phyloP scores from a whole-genome alignment of 495 filamentous ascomycete species.

The Penicillium nucicola region DNA sequence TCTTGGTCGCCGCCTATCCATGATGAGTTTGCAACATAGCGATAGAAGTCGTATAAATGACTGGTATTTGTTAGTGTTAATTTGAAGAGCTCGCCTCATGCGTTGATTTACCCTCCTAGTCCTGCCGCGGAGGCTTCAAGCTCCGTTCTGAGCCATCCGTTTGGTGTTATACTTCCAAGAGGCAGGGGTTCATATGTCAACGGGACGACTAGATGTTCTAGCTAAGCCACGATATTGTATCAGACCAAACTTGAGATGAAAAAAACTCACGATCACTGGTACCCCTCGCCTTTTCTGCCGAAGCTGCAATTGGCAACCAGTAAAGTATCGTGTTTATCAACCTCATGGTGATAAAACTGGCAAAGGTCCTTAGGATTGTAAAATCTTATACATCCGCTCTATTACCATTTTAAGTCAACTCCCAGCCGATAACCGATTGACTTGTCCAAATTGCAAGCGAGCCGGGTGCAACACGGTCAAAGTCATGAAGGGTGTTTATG shows the following conservation, averaged over 20 bases:
- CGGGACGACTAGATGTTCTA: slow-evolving; percentile 25
- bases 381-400: too few species aligned
- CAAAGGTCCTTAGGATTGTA: background rate
- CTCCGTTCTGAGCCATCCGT: slow-evolving; percentile 61
- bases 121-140: slow-evolving; percentile 50
- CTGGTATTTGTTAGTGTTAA: slow-evolving; percentile 11
- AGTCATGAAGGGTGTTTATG: background rate
- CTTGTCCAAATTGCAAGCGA: too few species aligned
- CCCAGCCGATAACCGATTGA: too few species aligned
- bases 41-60: slow-evolving; percentile 59
- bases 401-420: too few species aligned
- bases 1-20: slow-evolving; percentile 57
- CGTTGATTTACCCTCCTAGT: slow-evolving; percentile 45
- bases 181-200: slow-evolving; percentile 47
- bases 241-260: background rate
- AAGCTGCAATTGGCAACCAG: background rate
- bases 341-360: background rate
- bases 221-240: background rate
- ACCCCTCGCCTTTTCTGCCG: background rate
- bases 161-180: slow-evolving; percentile 54
- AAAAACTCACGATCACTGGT: background rate
- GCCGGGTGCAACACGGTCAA: background rate
- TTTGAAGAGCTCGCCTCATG: background rate
- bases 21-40: slow-evolving; percentile 48
- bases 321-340: background rate